Conservation (phyloP, 495 filamentous ascomycete species). For the Penicillium ucsense region DNA sequence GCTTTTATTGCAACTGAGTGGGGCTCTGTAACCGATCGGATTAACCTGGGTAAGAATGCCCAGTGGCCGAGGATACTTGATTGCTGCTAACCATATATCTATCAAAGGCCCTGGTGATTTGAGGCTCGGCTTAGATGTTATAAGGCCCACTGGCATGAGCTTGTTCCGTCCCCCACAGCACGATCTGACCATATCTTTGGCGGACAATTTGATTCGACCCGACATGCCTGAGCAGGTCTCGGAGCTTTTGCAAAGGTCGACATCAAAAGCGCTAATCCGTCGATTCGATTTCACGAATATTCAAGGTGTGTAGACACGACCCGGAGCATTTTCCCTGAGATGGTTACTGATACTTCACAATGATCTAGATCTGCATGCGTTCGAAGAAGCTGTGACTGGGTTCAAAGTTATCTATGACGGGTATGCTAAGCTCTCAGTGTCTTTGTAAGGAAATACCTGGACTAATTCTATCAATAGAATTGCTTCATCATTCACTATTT, state of each 20-base stretch:
- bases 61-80: constrained; percentile 3
- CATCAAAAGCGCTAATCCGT: constrained; percentile 30
- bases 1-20: constrained; percentile 55
- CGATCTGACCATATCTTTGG: constrained; percentile 58
- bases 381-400: constrained; percentile 68
- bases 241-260: constrained; percentile 40
- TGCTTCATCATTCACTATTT: constrained; percentile 65
- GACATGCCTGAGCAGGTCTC: constrained; percentile 46
- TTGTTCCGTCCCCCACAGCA: constrained; percentile 54
- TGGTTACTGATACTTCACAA: constrained; percentile 20
- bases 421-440: constrained; percentile 14
- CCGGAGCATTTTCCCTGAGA: not conserved
- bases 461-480: constrained; percentile 25
- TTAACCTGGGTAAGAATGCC: constrained; percentile 49
- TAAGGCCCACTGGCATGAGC: constrained; percentile 48
- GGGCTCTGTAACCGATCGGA: constrained; percentile 62
- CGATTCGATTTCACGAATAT: constrained; percentile 32
- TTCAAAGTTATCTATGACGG: constrained; percentile 67
- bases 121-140: constrained; percentile 50
- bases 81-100: not conserved
- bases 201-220: constrained; percentile 49
- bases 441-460: too few relatives aligned
- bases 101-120: constrained; percentile 54
- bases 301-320: constrained; percentile 22
- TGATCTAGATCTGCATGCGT: constrained; percentile 55